Base-by-base conservation (phyloP, 2,329 filamentous ascomycete genomes). In the Ophiostoma angusticollis region DNA sequence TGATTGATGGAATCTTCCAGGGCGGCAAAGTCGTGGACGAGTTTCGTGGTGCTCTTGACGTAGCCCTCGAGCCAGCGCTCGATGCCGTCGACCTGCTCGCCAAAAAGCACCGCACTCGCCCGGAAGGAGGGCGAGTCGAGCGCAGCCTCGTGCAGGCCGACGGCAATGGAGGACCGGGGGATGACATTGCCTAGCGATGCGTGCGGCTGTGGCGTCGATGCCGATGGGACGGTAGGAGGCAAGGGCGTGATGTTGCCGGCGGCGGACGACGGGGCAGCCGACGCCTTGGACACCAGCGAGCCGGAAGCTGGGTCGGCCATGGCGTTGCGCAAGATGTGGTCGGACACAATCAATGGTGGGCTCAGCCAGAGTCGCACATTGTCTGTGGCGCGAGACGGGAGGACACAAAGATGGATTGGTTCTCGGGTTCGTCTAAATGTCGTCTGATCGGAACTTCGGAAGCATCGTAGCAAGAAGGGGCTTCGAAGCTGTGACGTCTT, bases 121-220 rank as follows among this genome's bases (percentile, higher is more conserved):
- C 91, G 84, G 59, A 96, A 96, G 25, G 87, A 93, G 19, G 91
- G 91, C 28, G 87, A 95, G 62, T 98, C 91, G 63, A 96, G 81
- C 16, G 86, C 83, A 36, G 91, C 91, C 71, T 98, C 91, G 63
- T 89, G 91, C 50, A 96, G 72, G 45, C 79, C 78, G 25, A 96
- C 87, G 31, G 91, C 85, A 42, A 75, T 67, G 23, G 64, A 61
- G 25, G 66, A 61, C 45, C 57, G 59, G n/a, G 50, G 37, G 30
- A 43, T 35, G 2, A 40, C 25, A 11, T 42, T 29, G 17, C 44
- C 9, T n/a, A 35, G 23, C 7, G 37, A 13, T 7, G 17, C 27
- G 3, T n/a, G 8, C 9, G 33, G 19, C 18, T 23, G 16, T 12
- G n/a, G 18, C 11, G 42, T n/a, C 18, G 33, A 16, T 17, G 37